A percentile compares a stretch with the other conserved stretches of the same genome.
Evolutionary conservation across 495 filamentous ascomycete species (phyloP).

Genomic region (Penicillium cosmopolitanum): DNA sequence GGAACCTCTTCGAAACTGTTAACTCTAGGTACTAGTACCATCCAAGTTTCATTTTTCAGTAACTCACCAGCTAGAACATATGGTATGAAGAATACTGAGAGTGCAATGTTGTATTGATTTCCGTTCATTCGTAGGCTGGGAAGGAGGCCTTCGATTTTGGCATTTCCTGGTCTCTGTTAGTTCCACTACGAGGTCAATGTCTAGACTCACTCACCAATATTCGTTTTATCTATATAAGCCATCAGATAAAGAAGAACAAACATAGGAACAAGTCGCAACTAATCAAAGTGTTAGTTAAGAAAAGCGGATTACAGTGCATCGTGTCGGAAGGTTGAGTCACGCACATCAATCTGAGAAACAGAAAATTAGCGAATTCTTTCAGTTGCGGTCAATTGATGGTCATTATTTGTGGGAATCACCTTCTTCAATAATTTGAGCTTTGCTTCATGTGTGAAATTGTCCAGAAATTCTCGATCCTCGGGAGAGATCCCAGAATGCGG

Average conservation of each 20-base stretch:
- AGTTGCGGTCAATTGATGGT: not conserved
- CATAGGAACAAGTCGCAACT: constrained; percentile 15
- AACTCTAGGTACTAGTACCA: not conserved
- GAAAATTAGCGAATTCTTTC: not conserved
- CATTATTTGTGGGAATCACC: constrained; percentile 6
- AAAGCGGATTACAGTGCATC: not conserved
- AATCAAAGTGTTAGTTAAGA: not conserved
- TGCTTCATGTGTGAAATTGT: constrained; percentile 12
- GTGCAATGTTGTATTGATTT: constrained; percentile 36
- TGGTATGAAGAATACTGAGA: constrained; percentile 44
- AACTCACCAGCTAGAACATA: constrained; percentile 30
- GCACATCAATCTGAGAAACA: not conserved
- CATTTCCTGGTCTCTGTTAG: constrained; percentile 19
- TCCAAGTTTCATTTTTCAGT: not conserved
- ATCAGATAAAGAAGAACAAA: constrained; percentile 15
- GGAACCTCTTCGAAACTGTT: constrained; percentile 24
- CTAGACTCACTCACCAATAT: not conserved
- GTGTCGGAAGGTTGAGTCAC: not conserved
- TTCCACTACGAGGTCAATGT: not conserved
- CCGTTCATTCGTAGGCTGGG: constrained; percentile 11
- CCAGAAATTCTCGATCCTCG: constrained; percentile 21
- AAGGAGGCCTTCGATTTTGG: constrained; percentile 27
- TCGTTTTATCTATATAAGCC: constrained; percentile 13
- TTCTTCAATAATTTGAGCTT: constrained; percentile 19
- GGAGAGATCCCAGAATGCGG: constrained; percentile 6